phyloP scores from a whole-genome alignment of 306 rosid species.

The Cicer chorassanicum region DNA sequence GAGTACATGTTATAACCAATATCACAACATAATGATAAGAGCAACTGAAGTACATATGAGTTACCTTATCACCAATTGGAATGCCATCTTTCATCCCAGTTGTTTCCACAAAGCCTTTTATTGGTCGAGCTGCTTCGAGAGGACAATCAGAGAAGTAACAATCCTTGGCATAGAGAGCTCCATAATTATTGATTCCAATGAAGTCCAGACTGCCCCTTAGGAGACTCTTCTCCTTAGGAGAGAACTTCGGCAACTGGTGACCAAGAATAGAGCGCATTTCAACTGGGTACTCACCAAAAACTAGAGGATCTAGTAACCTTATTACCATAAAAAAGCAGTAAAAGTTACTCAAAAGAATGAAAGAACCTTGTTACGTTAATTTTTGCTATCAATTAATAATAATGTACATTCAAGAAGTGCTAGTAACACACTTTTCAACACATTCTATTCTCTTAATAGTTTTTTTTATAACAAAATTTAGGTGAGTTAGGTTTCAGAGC shows the following conservation, averaged over 20 bases:
- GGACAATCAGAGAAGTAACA: constrained; percentile 56
- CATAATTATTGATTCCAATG: constrained; percentile 67
- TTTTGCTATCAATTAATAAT: not conserved
- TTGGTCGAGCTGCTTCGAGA: constrained; percentile 46
- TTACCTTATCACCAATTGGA: constrained; percentile 68
- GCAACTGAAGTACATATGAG: not conserved
- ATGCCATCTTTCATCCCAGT: constrained; percentile 51
- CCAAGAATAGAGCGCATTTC: constrained; percentile 65
- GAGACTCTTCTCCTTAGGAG: constrained; percentile 51
- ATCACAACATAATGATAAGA: not conserved
- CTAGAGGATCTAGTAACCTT: constrained; percentile 61
- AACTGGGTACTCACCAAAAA: constrained; percentile 66
- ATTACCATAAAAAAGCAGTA: constrained; percentile 2
- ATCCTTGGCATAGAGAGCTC: constrained; percentile 60
- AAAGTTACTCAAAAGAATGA: not conserved
- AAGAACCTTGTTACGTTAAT: not conserved
- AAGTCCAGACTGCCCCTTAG: constrained; percentile 62
- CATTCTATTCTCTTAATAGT: too few species aligned
- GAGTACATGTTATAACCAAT: too few species aligned
- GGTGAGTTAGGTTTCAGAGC: too few species aligned
- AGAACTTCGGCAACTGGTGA: constrained; percentile 54
- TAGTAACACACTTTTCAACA: not conserved
- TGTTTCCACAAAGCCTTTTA: constrained; percentile 55
- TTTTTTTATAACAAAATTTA: too few species aligned
- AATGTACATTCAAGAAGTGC: not conserved